Base-by-base conservation (phyloP, 352 stramenopile genomes). In the Globisporangium canariense region DNA sequence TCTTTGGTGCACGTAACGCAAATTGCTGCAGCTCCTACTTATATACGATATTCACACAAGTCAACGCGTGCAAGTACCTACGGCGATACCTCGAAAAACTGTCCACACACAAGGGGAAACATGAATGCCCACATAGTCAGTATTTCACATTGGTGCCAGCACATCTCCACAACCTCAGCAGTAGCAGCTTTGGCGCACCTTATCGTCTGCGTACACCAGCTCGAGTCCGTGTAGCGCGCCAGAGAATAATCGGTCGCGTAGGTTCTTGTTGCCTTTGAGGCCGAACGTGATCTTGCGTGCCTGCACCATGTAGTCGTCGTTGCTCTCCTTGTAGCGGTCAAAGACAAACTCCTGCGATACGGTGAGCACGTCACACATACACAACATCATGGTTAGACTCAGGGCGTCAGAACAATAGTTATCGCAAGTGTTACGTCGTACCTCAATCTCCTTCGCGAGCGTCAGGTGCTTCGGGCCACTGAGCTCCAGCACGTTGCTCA, bases 251-350 rank as follows among this genome's bases (percentile, higher is more conserved):
- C 85, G 80, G 38, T 90, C 75, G 22, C 77, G 79, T 60, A 90
- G 78, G 28, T 71, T 66, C 30, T 70, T 67, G 71, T 93, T 90
- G 38, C 81, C 75, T 65, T 89, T 87, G 25, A 94, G 67, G 6
- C 82, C 83, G 70, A 94, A 93, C 41, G 84, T 91, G 66, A 94
- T 84, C 60, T 84, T 83, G 13, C 86, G 83, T 34, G 86, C 79
- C 68, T 90, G 87, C 49, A 73, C 69, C 51, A 77, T 77, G 74
- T 94, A 94, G 56, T 93, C 82, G 13, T 81, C 81, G 50, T 80
- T 86, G 66, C 72, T 91, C 46, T 94, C 79, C 57, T 88, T 91
- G 68, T 90, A 93, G 11, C 86, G 83, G 59, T 93, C 86, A 66
- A 88, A 93, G 40, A 94, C 75, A 55, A 81, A 71, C 13, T 73